A percentile compares a stretch with the other conserved stretches of the same genome.
Conservation (phyloP, 1,139 yeast genomes). For the Debaryomyces subglobosus region DNA sequence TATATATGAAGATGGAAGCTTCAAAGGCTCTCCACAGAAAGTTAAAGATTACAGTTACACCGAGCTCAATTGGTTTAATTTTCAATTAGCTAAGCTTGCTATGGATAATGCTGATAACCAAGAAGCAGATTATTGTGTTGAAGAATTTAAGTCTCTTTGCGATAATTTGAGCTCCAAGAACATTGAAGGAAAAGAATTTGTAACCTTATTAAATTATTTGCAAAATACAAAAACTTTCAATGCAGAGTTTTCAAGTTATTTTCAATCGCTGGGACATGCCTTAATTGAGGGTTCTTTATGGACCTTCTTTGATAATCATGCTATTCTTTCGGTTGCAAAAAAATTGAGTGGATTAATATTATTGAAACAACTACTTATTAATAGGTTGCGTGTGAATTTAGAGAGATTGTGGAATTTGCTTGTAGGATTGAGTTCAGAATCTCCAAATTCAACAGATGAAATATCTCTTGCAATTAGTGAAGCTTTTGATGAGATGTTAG, state of each 20-base stretch:
- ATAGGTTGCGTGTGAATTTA: constrained; percentile 23
- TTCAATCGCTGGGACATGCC: constrained; percentile 25
- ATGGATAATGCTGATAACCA: constrained; percentile 12
- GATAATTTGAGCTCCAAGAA: constrained; percentile 14
- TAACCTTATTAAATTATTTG: constrained; percentile 25
- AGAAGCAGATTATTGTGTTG: constrained; percentile 19
- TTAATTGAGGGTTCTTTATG: constrained; percentile 32
- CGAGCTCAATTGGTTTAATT: constrained; percentile 47
- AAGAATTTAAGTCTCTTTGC: constrained; percentile 26
- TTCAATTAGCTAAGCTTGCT: constrained; percentile 34
- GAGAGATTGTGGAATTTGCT: constrained; percentile 28
- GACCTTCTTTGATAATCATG: constrained; percentile 23
- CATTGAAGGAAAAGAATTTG: constrained; percentile 21
- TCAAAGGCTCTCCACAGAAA: constrained; percentile 39
- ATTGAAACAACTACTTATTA: constrained; percentile 39
- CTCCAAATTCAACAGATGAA: constrained; percentile 22
- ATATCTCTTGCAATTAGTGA: constrained; percentile 31
- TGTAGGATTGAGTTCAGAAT: constrained; percentile 19
- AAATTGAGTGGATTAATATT: constrained; percentile 35
- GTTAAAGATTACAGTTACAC: constrained; percentile 33
- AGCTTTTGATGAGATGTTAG: constrained; percentile 34
- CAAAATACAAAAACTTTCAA: constrained; percentile 27
- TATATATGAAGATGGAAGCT: constrained; percentile 39
- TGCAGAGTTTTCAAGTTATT: constrained; percentile 30
- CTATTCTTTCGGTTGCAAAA: constrained; percentile 13